These are phyloP conservation scores for Peronospora farinosa DNA, from an alignment of 352 stramenopile genomes.

Conservation along the genomic window DNA sequence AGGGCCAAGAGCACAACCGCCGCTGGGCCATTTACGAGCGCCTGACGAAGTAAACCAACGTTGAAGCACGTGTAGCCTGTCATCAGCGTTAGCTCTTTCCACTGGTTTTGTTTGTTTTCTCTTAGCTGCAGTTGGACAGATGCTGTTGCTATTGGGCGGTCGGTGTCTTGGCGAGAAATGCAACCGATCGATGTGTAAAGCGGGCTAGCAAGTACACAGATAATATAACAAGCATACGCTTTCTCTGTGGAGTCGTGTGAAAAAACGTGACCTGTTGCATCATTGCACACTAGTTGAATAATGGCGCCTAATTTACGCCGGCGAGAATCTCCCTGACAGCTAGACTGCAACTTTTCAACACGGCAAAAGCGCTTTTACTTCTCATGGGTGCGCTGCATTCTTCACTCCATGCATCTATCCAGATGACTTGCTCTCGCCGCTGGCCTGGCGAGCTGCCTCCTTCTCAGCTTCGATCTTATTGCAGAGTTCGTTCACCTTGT, in stretches of 20 bases:
- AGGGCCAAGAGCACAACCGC: constrained; percentile 85
- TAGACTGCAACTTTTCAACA: neutral
- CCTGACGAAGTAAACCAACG: constrained; percentile 21
- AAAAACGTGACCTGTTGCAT: neutral
- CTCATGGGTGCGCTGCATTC: constrained; percentile 10
- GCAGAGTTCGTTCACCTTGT: constrained; percentile 77
- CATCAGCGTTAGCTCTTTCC: constrained; percentile 3
- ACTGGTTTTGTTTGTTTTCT: constrained; percentile 20
- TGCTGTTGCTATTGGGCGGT: constrained; percentile 14
- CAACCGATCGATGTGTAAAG: constrained; percentile 21
- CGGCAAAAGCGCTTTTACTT: constrained; percentile 7
- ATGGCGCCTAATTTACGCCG: constrained; percentile 7
- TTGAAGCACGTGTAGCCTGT: neutral
- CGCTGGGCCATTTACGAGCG: constrained; percentile 88
- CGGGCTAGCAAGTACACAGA: neutral
- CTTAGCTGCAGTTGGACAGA: constrained; percentile 25
- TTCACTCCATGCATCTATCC: constrained; percentile 28
- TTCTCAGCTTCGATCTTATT: constrained; percentile 80
- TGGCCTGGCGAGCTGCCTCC: constrained; percentile 63
- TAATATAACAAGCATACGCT: constrained; percentile 6
- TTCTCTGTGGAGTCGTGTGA: constrained; percentile 2
- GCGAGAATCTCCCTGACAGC: neutral
- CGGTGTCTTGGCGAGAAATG: constrained; percentile 12
- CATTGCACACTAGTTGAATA: constrained; percentile 19
- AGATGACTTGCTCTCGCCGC: constrained; percentile 73